Percentiles rank a stretch among this genome's conserved stretches.
These are phyloP conservation scores for Cerrena zonata DNA, from an alignment of 1,284 basidiomycete genomes.

Conservation along the genomic window DNA sequence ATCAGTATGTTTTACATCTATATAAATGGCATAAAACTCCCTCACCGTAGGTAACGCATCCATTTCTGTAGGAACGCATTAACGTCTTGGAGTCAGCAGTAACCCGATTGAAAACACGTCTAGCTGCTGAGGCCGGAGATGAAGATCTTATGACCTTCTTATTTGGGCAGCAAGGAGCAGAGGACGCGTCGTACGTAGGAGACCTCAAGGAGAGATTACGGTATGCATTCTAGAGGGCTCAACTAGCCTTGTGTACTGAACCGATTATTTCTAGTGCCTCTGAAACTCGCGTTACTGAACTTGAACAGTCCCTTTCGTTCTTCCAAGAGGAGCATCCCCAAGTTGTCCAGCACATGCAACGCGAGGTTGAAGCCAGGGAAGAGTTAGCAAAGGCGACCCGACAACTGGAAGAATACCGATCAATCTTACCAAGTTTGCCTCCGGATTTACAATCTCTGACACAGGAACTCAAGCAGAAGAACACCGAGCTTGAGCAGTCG, in stretches of 20 bases:
- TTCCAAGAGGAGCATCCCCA: conserved; percentile 46
- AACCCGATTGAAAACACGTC: conserved; percentile 65
- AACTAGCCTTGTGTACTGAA: conserved; percentile 8
- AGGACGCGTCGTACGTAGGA: conserved; percentile 60
- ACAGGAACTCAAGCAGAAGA: conserved; percentile 55
- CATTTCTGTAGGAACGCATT: conserved; percentile 66
- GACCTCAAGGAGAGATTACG: conserved; percentile 53
- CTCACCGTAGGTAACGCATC: conserved; percentile 10
- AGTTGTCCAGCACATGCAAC: conserved; percentile 38
- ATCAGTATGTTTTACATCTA: conserved; percentile 39
- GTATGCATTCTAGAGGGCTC: conserved; percentile 37
- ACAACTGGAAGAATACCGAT: conserved; percentile 56
- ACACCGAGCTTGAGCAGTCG: conserved; percentile 55
- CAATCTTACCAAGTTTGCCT: conserved; percentile 38
- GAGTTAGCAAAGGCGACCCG: conserved; percentile 42
- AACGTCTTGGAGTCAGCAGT: conserved; percentile 70
- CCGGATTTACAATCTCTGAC: conserved; percentile 48
- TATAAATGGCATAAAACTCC: neutral
- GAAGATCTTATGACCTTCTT: conserved; percentile 72
- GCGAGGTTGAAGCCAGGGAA: conserved; percentile 50
- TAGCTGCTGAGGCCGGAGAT: conserved; percentile 72
- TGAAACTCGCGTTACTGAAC: conserved; percentile 43
- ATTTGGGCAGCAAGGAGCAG: conserved; percentile 45
- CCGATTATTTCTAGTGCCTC: conserved; percentile 38
- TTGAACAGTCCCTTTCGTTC: conserved; percentile 45